Evolutionary conservation across 257 asterid genomes (phyloP).

Genomic region (Jacaranda mimosifolia): DNA sequence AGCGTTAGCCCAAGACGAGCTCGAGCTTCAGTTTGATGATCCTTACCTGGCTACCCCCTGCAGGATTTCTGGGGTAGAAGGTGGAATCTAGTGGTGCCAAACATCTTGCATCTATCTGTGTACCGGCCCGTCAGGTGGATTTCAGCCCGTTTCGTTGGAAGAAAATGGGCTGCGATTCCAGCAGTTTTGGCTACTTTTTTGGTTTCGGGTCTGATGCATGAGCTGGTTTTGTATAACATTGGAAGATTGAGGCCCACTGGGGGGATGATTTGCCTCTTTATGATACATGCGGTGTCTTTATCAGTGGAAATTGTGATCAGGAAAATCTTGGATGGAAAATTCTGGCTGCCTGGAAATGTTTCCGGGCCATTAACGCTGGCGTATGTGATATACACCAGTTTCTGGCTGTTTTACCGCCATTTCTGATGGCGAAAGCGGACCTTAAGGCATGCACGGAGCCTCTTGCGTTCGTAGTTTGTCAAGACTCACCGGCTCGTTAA

Average conservation of each 20-base stretch:
- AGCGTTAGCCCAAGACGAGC: slow-evolving; percentile 34
- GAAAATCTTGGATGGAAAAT: slow-evolving; percentile 26
- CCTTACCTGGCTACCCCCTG: slow-evolving; percentile 60
- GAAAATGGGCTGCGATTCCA: slow-evolving; percentile 35
- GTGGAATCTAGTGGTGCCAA: slow-evolving; percentile 66
- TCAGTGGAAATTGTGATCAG: slow-evolving; percentile 46
- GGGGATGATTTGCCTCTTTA: slow-evolving; percentile 46
- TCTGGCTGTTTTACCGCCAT: slow-evolving; percentile 71
- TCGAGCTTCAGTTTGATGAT: slow-evolving; percentile 59
- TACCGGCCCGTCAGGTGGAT: slow-evolving; percentile 41
- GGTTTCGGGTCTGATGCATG: slow-evolving; percentile 76
- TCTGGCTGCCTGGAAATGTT: slow-evolving; percentile 37
- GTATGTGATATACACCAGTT: slow-evolving; percentile 48
- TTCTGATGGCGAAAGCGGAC: slow-evolving; percentile 48
- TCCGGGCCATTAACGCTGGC: slow-evolving; percentile 49
- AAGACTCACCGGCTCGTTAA: slow-evolving; percentile 47
- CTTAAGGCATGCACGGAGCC: slow-evolving; percentile 62
- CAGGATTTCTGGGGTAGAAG: slow-evolving; percentile 76
- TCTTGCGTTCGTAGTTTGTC: slow-evolving; percentile 59
- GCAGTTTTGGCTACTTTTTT: slow-evolving; percentile 53
- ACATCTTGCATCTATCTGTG: slow-evolving; percentile 47
- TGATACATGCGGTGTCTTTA: slow-evolving; percentile 54
- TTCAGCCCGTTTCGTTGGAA: neutral
- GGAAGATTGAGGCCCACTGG: slow-evolving; percentile 59
- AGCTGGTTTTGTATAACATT: slow-evolving; percentile 57